Conservation (phyloP, 2,329 filamentous ascomycete species). For the Penicillium sp. region DNA sequence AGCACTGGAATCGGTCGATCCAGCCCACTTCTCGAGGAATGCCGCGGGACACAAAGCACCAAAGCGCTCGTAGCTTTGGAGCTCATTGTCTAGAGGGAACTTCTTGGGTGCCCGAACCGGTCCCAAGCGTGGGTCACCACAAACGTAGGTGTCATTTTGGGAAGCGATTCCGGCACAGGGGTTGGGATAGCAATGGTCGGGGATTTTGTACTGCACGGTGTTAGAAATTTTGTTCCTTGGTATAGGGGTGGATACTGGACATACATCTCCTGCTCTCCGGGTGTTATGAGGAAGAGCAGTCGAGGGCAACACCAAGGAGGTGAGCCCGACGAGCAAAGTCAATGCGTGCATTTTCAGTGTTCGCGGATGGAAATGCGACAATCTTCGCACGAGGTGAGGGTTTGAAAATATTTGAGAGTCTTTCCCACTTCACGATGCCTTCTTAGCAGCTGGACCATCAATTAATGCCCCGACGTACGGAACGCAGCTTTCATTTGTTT, state of each 20-base stretch:
- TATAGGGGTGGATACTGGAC: background rate
- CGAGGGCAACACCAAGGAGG: conserved; percentile 2
- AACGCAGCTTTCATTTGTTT: background rate
- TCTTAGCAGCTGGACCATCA: background rate
- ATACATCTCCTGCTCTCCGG: background rate
- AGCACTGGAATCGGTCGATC: conserved; percentile 6
- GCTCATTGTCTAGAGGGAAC: conserved; percentile 39
- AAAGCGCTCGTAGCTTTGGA: conserved; percentile 48
- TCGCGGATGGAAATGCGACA: background rate
- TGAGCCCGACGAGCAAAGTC: background rate
- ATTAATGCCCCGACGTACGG: background rate
- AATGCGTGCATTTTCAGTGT: background rate
- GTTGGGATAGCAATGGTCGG: conserved; percentile 29
- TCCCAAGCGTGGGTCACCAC: conserved; percentile 49
- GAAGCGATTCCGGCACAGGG: conserved; percentile 43
- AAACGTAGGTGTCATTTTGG: conserved; percentile 41
- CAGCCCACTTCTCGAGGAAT: conserved; percentile 41
- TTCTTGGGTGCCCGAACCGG: conserved; percentile 42
- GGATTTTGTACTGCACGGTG: conserved; percentile 13
- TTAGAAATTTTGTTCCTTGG: background rate
- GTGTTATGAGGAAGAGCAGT: background rate
- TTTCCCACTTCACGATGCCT: background rate
- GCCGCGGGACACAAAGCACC: conserved; percentile 49
- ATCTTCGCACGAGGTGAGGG: background rate
- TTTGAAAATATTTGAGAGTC: background rate